Conservation (phyloP, 2,329 filamentous ascomycete genomes). For the Nemania abortiva region DNA sequence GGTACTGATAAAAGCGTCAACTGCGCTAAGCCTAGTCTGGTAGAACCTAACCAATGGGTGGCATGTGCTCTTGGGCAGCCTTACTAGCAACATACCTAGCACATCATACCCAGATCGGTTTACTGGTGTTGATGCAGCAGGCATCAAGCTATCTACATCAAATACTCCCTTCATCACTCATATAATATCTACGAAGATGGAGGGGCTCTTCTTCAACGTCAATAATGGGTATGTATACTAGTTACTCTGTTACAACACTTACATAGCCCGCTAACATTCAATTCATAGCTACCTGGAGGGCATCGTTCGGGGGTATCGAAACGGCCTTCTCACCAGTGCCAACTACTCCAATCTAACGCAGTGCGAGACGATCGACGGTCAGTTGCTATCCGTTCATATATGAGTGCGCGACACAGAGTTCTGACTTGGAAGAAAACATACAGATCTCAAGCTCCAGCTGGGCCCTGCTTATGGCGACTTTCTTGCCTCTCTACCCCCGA, state of each 20-base stretch:
- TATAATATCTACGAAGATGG: constrained; percentile 69
- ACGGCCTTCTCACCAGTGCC: constrained; percentile 86
- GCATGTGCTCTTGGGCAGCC: constrained; percentile 20
- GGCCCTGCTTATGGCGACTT: constrained; percentile 97
- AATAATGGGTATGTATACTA: constrained; percentile 79
- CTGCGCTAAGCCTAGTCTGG: too few species aligned
- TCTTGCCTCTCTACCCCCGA: constrained; percentile 90
- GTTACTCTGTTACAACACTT: constrained; percentile 28
- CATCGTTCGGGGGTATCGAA: constrained; percentile 96
- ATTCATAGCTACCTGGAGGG: constrained; percentile 89
- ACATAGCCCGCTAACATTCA: constrained; percentile 23
- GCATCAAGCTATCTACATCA: constrained; percentile 40
- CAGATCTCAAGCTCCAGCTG: constrained; percentile 97
- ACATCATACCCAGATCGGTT: constrained; percentile 16
- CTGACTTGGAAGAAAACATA: constrained; percentile 22
- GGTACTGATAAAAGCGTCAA: too few species aligned
- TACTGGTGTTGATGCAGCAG: constrained; percentile 41
- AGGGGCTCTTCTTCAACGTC: constrained; percentile 94
- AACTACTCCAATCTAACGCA: constrained; percentile 97
- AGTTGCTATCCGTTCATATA: constrained; percentile 44
- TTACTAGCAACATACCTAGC: neutral
- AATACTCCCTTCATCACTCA: constrained; percentile 38
- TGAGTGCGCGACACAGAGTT: neutral
- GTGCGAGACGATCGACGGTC: constrained; percentile 97
- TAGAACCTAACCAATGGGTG: constrained; percentile 4